phyloP scores from a whole-genome alignment of 176 grass and related monocot species.

The Triticum urartu region DNA sequence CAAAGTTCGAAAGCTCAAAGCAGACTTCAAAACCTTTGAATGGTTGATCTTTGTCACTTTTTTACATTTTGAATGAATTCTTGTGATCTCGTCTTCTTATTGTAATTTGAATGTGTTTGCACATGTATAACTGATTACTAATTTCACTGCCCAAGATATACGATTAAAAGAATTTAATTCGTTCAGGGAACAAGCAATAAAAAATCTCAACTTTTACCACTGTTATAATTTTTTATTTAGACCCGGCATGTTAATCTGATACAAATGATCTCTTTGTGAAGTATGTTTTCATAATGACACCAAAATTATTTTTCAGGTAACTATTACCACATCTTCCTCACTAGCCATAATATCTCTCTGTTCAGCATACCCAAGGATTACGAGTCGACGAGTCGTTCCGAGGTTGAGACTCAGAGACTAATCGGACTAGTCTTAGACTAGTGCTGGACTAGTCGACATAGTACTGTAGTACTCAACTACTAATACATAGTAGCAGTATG shows the following conservation, averaged over 20 bases:
- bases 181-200: background rate
- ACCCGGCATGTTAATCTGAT: background rate
- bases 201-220: background rate
- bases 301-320: background rate
- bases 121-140: background rate
- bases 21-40: no score
- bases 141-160: background rate
- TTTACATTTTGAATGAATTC: no score
- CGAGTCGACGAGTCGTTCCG: no score
- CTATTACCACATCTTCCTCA: background rate
- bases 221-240: background rate
- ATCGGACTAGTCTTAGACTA: no score
- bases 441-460: no score
- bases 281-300: background rate
- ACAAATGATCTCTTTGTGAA: background rate
- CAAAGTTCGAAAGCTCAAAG: no score
- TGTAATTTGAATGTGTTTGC: constrained; percentile 6
- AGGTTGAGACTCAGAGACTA: no score
- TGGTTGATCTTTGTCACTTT: no score
- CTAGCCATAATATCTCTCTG: background rate
- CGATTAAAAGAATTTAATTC: background rate
- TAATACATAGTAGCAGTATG: no score
- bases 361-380: background rate
- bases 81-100: no score
- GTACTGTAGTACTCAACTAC: no score